Evolutionary conservation across 2,329 filamentous ascomycete species (phyloP), one percentile per base, ranked within the genome.

Genomic region (Trichoderma hamatum): DNA sequence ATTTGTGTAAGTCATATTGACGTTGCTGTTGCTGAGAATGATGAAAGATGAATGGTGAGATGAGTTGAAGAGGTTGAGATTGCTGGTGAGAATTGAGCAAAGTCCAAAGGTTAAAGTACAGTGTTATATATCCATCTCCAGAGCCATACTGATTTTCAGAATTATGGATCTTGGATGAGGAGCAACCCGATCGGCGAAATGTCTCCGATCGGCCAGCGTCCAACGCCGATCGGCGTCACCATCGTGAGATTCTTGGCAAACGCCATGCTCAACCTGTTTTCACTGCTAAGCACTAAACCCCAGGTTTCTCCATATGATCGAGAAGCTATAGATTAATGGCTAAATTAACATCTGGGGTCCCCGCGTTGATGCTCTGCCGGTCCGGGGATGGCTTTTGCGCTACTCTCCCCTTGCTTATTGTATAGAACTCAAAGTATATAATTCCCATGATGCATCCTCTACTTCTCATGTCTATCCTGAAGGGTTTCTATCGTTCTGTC

Each of bases 201-300:
- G 1, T 46, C 52, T 66, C 62, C 62, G 62, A 66, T 66, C 62
- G 62, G 62, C 36, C 36, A 66, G 49, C 49, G 16, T 1, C 1
- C 49, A n/a, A 46, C n/a, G 62, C 62, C 62, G 62, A 65, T 65
- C 62, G 62, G 62, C 61, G 32, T 54, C 32, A 39, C n/a, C 36
- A 21, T 26, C 28, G 52, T 21, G 55, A 36, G 24, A 52, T 26
- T 21, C 24, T 52, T 46, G 49, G 54, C 36, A 34, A 56, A 66
- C 24, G 36, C 52, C 24, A 56, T 13, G 13, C 9, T 49, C 10
- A 19, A 36, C 52, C 51, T 36, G 34, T 58, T 49, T 55, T 56
- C 13, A 13, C 3, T 66, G 51, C 39, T 28, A 39, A 55, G 51
- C 52, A 28, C 34, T 58, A 56, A 24, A 56, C 62, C 62, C 62